Conservation (phyloP, 164 flowering plant species). For the Vitis labrusca region DNA sequence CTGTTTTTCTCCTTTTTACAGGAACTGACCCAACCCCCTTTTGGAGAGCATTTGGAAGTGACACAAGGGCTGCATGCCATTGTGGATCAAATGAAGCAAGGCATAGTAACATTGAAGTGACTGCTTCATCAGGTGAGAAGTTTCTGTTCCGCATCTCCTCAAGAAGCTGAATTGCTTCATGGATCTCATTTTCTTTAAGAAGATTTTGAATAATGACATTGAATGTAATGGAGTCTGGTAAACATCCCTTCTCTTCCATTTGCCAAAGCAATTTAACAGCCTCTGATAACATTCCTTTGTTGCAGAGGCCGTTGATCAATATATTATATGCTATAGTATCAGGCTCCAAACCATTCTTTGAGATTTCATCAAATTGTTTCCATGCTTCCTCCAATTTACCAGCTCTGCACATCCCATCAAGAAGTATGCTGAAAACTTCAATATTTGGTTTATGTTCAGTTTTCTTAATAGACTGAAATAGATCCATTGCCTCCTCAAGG, state of each 20-base stretch:
- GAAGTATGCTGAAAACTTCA: slow-evolving; percentile 8
- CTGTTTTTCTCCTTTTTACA: too few species aligned
- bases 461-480: slow-evolving; percentile 4
- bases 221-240: background rate
- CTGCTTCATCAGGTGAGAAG: background rate
- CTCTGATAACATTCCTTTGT: slow-evolving; percentile 3
- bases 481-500: background rate
- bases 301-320: slow-evolving; percentile 7
- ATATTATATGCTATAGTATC: slow-evolving; percentile 8
- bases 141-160: slow-evolving; percentile 5
- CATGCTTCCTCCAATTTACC: slow-evolving; percentile 14
- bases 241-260: slow-evolving; percentile 10
- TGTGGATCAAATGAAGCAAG: background rate
- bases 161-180: slow-evolving; percentile 4
- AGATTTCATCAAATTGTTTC: slow-evolving; percentile 1
- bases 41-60: background rate
- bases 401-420: slow-evolving; percentile 15
- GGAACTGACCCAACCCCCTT: background rate
- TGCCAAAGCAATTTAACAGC: slow-evolving; percentile 1
- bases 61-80: background rate
- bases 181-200: slow-evolving; percentile 2
- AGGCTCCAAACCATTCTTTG: background rate
- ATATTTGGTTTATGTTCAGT: background rate
- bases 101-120: background rate
- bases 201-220: slow-evolving; percentile 9